These are phyloP conservation scores for Ilyonectria mors-panacis DNA, from an alignment of 2,329 filamentous ascomycete species.

Conservation along the genomic window DNA sequence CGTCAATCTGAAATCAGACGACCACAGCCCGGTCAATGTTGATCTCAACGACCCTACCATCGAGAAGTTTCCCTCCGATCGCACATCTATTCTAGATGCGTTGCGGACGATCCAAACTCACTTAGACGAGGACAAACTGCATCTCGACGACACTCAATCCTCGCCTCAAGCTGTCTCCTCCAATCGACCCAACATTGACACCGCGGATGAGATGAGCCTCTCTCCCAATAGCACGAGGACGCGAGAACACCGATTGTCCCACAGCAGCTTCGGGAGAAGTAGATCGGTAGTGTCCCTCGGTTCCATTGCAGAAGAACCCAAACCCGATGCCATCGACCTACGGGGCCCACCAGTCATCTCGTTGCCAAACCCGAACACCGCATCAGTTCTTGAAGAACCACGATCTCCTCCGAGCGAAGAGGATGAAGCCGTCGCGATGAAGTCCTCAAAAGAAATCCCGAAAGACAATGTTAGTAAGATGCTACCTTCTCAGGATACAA, in stretches of 20 bases:
- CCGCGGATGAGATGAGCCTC: conserved; percentile 53
- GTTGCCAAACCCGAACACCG: conserved; percentile 42
- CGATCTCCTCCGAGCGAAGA: conserved; percentile 53
- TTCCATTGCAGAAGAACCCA: conserved; percentile 54
- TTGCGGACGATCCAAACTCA: conserved; percentile 63
- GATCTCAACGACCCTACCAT: conserved; percentile 65
- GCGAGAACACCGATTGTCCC: conserved; percentile 52
- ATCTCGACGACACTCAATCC: conserved; percentile 54
- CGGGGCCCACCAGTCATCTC: conserved; percentile 34
- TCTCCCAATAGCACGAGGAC: conserved; percentile 52
- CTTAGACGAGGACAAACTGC: conserved; percentile 57
- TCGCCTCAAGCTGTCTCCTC: conserved; percentile 55
- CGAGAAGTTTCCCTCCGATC: conserved; percentile 63
- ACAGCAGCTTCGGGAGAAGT: conserved; percentile 54
- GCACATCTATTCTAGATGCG: conserved; percentile 60
- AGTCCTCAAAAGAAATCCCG: conserved; percentile 39
- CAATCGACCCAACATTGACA: conserved; percentile 55
- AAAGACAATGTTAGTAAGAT: conserved; percentile 31
- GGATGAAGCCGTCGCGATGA: conserved; percentile 59
- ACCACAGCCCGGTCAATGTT: conserved; percentile 35
- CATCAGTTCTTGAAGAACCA: conserved; percentile 35
- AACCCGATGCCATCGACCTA: not conserved
- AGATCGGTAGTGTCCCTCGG: conserved; percentile 59
- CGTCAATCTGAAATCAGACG: conserved; percentile 36
- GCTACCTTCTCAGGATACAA: conserved; percentile 35